A percentile compares a stretch with the other conserved stretches of the same genome.
Conservation (phyloP, 345 rosid species). For the Chamaenerion angustifolium region DNA sequence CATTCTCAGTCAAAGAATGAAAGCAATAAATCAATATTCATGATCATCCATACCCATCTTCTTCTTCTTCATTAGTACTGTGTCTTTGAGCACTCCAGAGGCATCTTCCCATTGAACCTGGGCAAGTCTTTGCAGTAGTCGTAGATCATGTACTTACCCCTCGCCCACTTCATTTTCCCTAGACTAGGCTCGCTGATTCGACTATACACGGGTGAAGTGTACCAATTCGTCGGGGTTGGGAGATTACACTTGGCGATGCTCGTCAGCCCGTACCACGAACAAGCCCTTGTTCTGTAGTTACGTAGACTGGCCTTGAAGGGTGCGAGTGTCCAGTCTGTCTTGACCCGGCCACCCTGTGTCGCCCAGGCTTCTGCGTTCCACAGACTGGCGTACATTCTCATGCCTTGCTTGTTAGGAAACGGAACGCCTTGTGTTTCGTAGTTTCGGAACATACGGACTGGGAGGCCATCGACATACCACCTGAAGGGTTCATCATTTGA, state of each 20-base stretch:
- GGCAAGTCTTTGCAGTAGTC: constrained; percentile 7
- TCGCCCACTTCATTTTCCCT: constrained; percentile 3
- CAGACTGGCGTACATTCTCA: constrained; percentile 6
- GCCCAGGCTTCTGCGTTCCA: too few relatives aligned
- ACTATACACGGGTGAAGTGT: constrained; percentile 4
- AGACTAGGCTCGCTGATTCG: neutral
- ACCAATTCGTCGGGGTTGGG: constrained; percentile 6
- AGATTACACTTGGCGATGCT: constrained; percentile 5
- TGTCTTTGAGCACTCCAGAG: constrained; percentile 11
- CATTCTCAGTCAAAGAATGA: neutral
- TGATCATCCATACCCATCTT: too few relatives aligned
- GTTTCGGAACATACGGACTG: constrained; percentile 18
- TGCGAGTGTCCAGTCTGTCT: neutral
- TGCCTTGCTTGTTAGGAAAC: constrained; percentile 6
- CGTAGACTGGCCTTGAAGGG: constrained; percentile 9
- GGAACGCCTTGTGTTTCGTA: constrained; percentile 9
- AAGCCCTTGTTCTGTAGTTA: constrained; percentile 5
- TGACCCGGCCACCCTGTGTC: too few relatives aligned
- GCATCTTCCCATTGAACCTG: constrained; percentile 10
- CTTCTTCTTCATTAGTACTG: constrained; percentile 7
- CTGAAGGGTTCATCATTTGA: too few relatives aligned
- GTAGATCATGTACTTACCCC: constrained; percentile 8
- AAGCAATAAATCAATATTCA: too few relatives aligned
- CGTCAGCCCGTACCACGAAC: neutral
- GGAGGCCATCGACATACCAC: constrained; percentile 14